Percentiles rank a stretch among this genome's conserved stretches.
Evolutionary conservation across 179 eudicot species (phyloP).

Genomic region (Beta macrorhiza): DNA sequence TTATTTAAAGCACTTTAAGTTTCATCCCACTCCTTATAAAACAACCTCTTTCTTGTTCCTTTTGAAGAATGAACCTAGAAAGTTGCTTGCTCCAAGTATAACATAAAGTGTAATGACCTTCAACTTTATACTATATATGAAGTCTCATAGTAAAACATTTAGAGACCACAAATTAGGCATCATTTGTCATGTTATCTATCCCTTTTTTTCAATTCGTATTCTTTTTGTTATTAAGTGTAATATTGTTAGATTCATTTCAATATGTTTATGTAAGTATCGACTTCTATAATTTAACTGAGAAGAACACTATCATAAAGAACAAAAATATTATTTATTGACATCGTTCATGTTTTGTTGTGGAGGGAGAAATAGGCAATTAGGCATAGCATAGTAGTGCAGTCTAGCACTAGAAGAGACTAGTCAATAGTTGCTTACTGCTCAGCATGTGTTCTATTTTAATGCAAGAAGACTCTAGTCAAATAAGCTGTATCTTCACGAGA

Average conservation of each 20-base stretch:
- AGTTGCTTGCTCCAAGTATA: not conserved
- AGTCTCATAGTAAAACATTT: not conserved
- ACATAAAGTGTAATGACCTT: not conserved
- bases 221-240: not conserved
- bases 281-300: too few relatives aligned
- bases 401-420: slow-evolving; percentile 23
- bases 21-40: not conserved
- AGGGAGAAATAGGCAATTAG: not conserved
- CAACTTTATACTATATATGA: not conserved
- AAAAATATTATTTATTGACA: not conserved
- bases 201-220: too few relatives aligned
- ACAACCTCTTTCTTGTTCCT: too few relatives aligned
- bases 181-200: not conserved
- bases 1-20: not conserved
- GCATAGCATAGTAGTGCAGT: slow-evolving; percentile 10
- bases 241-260: too few relatives aligned
- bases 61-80: not conserved
- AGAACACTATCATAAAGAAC: too few relatives aligned
- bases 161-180: not conserved
- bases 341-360: not conserved
- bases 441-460: slow-evolving; percentile 22
- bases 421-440: slow-evolving; percentile 1
- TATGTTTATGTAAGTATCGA: too few relatives aligned
- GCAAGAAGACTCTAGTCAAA: slow-evolving; percentile 4
- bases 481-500: slow-evolving; percentile 17